phyloP scores from a whole-genome alignment of 2,329 filamentous ascomycete species.

The Chaetomium sp. region DNA sequence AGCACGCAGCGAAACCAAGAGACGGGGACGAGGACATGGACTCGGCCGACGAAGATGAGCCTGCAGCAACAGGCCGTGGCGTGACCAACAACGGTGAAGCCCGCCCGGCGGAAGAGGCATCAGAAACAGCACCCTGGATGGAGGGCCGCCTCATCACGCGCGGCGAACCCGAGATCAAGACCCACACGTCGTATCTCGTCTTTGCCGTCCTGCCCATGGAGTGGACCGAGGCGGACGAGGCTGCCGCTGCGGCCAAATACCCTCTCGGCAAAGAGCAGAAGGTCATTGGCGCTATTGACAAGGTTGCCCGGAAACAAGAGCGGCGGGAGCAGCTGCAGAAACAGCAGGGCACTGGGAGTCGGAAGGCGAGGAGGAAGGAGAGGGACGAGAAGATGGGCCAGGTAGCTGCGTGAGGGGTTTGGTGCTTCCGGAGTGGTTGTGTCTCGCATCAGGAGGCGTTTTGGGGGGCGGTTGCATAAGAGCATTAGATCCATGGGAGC shows the following conservation, averaged over 20 bases:
- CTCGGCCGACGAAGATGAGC: conserved; percentile 15
- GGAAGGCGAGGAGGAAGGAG: conserved; percentile 34
- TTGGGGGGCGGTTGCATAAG: not conserved
- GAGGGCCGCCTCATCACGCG: conserved; percentile 78
- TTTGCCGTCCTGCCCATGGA: conserved; percentile 87
- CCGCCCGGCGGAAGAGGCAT: conserved; percentile 32
- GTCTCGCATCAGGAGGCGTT: conserved; percentile 2
- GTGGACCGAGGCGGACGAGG: conserved; percentile 84
- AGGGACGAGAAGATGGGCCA: conserved; percentile 32
- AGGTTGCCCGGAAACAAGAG: conserved; percentile 57
- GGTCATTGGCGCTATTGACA: conserved; percentile 57
- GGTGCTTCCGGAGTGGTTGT: not conserved
- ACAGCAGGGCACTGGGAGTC: conserved; percentile 19
- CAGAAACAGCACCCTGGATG: conserved; percentile 61
- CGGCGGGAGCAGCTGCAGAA: conserved; percentile 54
- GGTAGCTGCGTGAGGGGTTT: conserved; percentile 7
- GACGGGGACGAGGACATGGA: conserved; percentile 36
- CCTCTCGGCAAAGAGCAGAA: conserved; percentile 56
- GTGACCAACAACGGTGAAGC: conserved; percentile 37
- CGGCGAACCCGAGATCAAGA: conserved; percentile 86
- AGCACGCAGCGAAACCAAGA: conserved; percentile 45
- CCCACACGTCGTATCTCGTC: conserved; percentile 94
- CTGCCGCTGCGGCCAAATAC: conserved; percentile 64
- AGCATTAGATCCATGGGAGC: not conserved
- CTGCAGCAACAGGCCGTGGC: conserved; percentile 32